Conservation (phyloP, 2,329 filamentous ascomycete genomes). For the Fusarium sterilihyphosum region DNA sequence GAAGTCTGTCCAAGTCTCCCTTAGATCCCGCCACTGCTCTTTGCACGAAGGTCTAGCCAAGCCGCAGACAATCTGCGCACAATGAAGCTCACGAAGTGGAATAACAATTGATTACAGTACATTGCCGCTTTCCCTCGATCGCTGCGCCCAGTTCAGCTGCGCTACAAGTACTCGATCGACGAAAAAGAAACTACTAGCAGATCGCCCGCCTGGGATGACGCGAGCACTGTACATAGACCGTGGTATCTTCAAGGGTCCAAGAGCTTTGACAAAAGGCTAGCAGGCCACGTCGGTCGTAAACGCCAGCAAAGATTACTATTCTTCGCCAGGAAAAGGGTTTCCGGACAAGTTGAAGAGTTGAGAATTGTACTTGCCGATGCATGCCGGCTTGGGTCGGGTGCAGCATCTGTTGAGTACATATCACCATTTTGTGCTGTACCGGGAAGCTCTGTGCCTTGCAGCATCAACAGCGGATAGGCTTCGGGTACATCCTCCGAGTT, state of each 20-base stretch:
- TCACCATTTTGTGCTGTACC: not conserved
- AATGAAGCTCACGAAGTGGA: constrained; percentile 22
- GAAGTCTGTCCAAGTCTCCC: too few species aligned
- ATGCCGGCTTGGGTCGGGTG: constrained; percentile 14
- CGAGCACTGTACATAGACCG: constrained; percentile 12
- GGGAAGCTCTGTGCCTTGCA: constrained; percentile 33
- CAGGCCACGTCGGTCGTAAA: constrained; percentile 6
- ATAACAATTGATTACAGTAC: constrained; percentile 22
- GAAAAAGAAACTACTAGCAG: constrained; percentile 33
- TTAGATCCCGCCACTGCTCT: too few species aligned
- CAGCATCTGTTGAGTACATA: not conserved
- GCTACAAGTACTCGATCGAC: constrained; percentile 20
- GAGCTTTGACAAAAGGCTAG: constrained; percentile 11
- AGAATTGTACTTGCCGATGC: not conserved
- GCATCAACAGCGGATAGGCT: constrained; percentile 11
- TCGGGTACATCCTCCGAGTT: constrained; percentile 5
- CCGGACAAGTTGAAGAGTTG: constrained; percentile 2
- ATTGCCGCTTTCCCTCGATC: not conserved
- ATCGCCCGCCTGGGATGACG: constrained; percentile 30
- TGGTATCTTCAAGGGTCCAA: constrained; percentile 12
- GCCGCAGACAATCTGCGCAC: constrained; percentile 23
- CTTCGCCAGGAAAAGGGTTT: not conserved
- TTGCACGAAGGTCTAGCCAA: constrained; percentile 23
- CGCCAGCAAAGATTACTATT: constrained; percentile 25
- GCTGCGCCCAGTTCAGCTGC: constrained; percentile 25